phyloP scores from a whole-genome alignment of 2,329 filamentous ascomycete species.

The Alternaria arbusti region DNA sequence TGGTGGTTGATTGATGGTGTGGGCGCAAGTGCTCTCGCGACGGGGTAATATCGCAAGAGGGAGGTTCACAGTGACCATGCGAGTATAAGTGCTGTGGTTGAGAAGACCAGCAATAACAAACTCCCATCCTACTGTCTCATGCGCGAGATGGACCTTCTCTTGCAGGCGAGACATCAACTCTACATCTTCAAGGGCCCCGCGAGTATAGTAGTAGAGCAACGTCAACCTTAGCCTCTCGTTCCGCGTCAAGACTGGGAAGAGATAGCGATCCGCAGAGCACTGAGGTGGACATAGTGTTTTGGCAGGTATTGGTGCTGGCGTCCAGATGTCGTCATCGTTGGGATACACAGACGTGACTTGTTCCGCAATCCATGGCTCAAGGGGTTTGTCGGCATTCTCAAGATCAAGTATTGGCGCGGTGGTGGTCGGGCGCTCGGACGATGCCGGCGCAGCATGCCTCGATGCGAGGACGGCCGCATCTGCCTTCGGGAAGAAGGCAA shows the following conservation, averaged over 20 bases:
- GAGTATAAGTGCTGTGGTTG: constrained; percentile 52
- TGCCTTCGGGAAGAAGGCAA: constrained; percentile 36
- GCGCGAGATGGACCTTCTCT: constrained; percentile 51
- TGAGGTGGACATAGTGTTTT: constrained; percentile 14
- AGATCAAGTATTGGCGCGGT: constrained; percentile 32
- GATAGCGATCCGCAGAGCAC: constrained; percentile 35
- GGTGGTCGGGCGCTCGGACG: constrained; percentile 24
- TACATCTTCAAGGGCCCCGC: constrained; percentile 47
- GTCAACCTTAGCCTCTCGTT: constrained; percentile 49
- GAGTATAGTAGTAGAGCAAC: constrained; percentile 55
- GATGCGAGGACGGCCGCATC: constrained; percentile 33
- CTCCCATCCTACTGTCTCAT: constrained; percentile 55
- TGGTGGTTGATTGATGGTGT: constrained; percentile 49
- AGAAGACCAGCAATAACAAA: constrained; percentile 55
- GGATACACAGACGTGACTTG: constrained; percentile 26
- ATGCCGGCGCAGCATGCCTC: constrained; percentile 22
- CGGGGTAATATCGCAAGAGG: constrained; percentile 53
- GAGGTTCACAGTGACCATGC: constrained; percentile 52
- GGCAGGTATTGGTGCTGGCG: constrained; percentile 23
- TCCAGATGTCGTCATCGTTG: constrained; percentile 15
- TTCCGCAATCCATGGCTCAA: constrained; percentile 24
- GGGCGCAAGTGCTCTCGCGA: constrained; percentile 55
- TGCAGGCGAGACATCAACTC: constrained; percentile 53
- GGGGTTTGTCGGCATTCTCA: constrained; percentile 24
- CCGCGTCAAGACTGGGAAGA: constrained; percentile 44